Conservation (phyloP, 1,284 basidiomycete genomes). For the Ceratorhiza oryzae-sativae region DNA sequence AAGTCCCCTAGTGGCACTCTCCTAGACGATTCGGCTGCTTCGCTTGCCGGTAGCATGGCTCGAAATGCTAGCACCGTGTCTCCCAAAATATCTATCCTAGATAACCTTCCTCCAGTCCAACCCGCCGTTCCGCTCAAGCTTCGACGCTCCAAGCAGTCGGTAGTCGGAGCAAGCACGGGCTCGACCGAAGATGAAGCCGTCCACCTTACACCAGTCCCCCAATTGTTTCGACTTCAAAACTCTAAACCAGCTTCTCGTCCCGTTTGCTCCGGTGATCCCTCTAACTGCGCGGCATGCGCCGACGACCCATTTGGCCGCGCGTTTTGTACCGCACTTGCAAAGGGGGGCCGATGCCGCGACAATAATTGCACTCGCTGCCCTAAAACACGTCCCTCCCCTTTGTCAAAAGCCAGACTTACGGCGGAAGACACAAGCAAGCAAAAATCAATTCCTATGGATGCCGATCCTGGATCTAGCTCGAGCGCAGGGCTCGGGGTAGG, state of each 20-base stretch:
- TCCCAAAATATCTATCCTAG: conserved; percentile 62
- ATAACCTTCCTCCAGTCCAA: conserved; percentile 78
- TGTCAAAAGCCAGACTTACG: conserved; percentile 35
- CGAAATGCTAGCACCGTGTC: not conserved
- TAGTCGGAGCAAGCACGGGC: conserved; percentile 38
- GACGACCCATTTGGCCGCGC: conserved; percentile 85
- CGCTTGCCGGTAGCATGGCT: conserved; percentile 16
- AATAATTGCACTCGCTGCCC: conserved; percentile 65
- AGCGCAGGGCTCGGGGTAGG: conserved; percentile 21
- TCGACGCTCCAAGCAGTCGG: conserved; percentile 41
- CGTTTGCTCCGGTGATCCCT: conserved; percentile 63
- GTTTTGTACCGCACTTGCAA: conserved; percentile 79
- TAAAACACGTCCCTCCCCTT: conserved; percentile 45
- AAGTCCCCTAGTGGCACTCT: conserved; percentile 43
- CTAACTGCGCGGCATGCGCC: conserved; percentile 78
- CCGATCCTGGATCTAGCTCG: conserved; percentile 7
- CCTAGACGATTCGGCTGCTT: conserved; percentile 46
- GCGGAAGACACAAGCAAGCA: conserved; percentile 6
- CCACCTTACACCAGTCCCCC: conserved; percentile 33
- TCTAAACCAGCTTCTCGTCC: conserved; percentile 8
- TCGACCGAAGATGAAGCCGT: conserved; percentile 3
- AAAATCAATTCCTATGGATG: conserved; percentile 24
- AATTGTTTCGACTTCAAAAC: conserved; percentile 16
- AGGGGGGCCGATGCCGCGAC: conserved; percentile 55
- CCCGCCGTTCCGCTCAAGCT: conserved; percentile 67